These are phyloP conservation scores for Rhodomyrtus psidioides DNA, from an alignment of 441 rosid species.

Conservation along the genomic window DNA sequence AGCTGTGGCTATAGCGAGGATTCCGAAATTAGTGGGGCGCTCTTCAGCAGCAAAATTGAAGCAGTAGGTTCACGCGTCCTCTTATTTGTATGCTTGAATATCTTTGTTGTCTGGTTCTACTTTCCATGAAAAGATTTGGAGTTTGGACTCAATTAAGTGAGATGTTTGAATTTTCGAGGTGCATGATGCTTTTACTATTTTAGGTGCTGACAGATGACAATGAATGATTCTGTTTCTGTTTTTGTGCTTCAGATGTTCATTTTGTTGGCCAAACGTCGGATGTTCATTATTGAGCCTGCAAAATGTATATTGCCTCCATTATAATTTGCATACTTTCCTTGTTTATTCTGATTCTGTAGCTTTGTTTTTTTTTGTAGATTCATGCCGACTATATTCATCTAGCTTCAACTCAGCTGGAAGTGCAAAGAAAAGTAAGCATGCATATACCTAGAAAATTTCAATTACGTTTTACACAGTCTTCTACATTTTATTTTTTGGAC, in stretches of 20 bases:
- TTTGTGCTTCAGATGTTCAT: neutral
- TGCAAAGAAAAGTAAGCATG: conserved; percentile 75
- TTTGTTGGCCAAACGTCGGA: neutral
- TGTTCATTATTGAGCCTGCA: neutral
- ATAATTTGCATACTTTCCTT: rapidly evolving
- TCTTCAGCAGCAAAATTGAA: conserved; percentile 84
- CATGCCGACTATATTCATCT: conserved; percentile 82
- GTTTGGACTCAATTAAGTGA: neutral
- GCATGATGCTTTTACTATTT: neutral
- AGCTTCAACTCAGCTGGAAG: conserved; percentile 75
- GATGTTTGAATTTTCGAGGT: neutral
- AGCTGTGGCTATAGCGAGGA: conserved; percentile 65
- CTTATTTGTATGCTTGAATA: neutral
- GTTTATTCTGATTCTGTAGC: neutral
- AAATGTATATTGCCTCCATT: neutral
- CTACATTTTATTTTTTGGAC: neutral
- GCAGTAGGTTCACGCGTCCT: conserved; percentile 30
- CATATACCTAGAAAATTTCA: neutral
- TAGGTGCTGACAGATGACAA: neutral
- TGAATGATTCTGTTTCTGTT: neutral
- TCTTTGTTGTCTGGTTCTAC: neutral
- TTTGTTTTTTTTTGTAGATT: conserved; percentile 36
- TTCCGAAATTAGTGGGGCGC: conserved; percentile 64
- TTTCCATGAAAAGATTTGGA: neutral
- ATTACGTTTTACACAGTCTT: neutral